Conservation (phyloP, 176 grass and related monocot genomes). For the Aegilops umbellulata region DNA sequence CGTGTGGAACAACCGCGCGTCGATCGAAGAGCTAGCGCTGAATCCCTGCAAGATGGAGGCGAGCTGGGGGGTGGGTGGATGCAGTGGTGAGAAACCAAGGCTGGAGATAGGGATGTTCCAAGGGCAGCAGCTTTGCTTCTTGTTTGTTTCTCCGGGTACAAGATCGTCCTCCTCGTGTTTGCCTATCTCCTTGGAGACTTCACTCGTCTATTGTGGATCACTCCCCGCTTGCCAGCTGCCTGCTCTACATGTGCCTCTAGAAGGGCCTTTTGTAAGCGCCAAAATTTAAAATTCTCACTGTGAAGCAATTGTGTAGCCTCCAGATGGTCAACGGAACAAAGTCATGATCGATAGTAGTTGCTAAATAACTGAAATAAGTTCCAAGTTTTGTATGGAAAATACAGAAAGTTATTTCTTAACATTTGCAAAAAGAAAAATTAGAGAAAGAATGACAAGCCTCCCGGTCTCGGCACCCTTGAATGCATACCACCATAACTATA, state of each 20-base stretch:
- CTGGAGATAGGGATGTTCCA: constrained; percentile 20
- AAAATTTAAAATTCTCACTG: not conserved
- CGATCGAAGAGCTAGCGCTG: not conserved
- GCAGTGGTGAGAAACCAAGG: constrained; percentile 36
- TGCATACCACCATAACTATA: too few species aligned
- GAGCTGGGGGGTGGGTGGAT: constrained; percentile 14
- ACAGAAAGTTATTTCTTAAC: too few species aligned
- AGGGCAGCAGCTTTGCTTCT: constrained; percentile 12
- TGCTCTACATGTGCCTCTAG: constrained; percentile 16
- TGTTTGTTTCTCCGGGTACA: constrained; percentile 37
- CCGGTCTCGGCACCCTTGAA: too few species aligned
- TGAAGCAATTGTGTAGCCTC: not conserved
- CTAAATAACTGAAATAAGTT: too few species aligned
- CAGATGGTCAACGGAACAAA: not conserved
- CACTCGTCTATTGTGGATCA: constrained; percentile 14
- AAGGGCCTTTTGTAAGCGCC: constrained; percentile 18
- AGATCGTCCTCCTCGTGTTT: constrained; percentile 35
- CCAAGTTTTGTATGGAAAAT: too few species aligned
- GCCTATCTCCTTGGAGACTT: constrained; percentile 48
- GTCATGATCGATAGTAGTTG: not conserved
- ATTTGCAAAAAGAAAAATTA: too few species aligned
- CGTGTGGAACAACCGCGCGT: not conserved
- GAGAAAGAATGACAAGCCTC: too few species aligned
- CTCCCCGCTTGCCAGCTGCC: not conserved
- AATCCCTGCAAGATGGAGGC: not conserved